Evolutionary conservation across 345 rosid species (phyloP), one percentile per base, ranked within the genome.

Genomic region (Lepidium africanum): DNA sequence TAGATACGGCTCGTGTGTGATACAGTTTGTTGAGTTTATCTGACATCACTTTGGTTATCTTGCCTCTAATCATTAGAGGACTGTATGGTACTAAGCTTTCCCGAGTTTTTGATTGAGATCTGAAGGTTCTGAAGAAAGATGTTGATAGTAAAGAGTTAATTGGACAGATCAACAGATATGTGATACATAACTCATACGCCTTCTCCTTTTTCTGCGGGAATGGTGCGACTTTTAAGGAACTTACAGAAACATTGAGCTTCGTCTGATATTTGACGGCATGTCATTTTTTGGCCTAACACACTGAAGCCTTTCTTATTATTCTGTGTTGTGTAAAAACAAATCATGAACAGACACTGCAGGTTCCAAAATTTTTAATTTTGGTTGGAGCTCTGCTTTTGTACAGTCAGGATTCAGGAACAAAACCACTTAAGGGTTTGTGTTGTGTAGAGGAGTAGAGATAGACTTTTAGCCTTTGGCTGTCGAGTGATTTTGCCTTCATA

Each of bases 141-240:
- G 55, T 42, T 59, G 56, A 41, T 58, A 58, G 71, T 47, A 56
- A 73, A 40, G 60, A 36, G 47, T 40, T 42, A 35, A 55, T 35
- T 36, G 55, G 52, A 59, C 0, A 5, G 67, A 52, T 59, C 62
- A 66, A 50, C 60, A 32, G 46, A 41, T 39, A 57, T 14, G 63
- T 67, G 68, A 63, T 63, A 66, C 46, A 46, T 59, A 46, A 53
- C 50, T 67, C 63, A 60, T 59, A 59, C 57, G 73, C 69, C 63
- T 74, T 74, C 77, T 67, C 77, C 69, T 74, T 67, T 67, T 74
- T 74, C 77, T 25, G 63, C 30, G 66, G 73, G 64, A 72, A 67
- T 67, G 77, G 68, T 36, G 68, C 37, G 50, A 43, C 40, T 16
- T n/a, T 16, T 73, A 59, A 51, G 72, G 72, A 73, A 52, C 77